phyloP scores from a whole-genome alignment of 306 rosid genomes.

The Dryas alaskensis region DNA sequence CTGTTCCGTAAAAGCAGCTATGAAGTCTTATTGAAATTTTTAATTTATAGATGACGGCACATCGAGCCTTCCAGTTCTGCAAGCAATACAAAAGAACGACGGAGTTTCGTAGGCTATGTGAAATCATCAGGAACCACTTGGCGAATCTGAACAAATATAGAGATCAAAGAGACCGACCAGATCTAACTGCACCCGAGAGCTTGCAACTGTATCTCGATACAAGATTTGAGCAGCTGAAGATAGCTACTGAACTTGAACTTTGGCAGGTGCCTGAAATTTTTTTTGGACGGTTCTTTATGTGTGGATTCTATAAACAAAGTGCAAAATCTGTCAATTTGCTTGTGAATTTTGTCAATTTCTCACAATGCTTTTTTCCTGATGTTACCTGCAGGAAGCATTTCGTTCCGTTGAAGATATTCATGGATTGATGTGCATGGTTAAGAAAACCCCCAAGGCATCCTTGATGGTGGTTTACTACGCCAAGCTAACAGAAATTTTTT shows the following conservation, averaged over 20 bases:
- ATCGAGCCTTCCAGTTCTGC: slow-evolving; percentile 98
- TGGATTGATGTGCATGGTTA: slow-evolving; percentile 95
- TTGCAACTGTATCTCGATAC: slow-evolving; percentile 92
- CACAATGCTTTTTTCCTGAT: background rate
- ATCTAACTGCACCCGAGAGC: slow-evolving; percentile 83
- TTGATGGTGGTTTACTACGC: slow-evolving; percentile 94
- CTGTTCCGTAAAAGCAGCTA: background rate
- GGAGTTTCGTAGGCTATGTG: slow-evolving; percentile 90
- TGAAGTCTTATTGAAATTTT: background rate
- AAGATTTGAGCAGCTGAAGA: slow-evolving; percentile 92
- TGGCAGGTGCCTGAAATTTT: slow-evolving; percentile 70
- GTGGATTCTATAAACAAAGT: background rate
- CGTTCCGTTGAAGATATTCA: slow-evolving; percentile 94
- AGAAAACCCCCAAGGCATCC: slow-evolving; percentile 93
- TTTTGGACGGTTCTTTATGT: background rate
- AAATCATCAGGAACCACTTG: slow-evolving; percentile 87
- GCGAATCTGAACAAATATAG: slow-evolving; percentile 87
- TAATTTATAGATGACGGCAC: slow-evolving; percentile 89
- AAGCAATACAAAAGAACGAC: slow-evolving; percentile 93
- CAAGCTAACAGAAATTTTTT: slow-evolving; percentile 84
- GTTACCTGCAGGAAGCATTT: slow-evolving; percentile 82
- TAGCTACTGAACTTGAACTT: slow-evolving; percentile 90
- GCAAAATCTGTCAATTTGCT: background rate
- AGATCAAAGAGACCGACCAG: slow-evolving; percentile 95
- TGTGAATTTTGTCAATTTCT: background rate